Evolutionary conservation across 768 basidiomycete genomes (phyloP).

Genomic region (Mycena vulgaris): DNA sequence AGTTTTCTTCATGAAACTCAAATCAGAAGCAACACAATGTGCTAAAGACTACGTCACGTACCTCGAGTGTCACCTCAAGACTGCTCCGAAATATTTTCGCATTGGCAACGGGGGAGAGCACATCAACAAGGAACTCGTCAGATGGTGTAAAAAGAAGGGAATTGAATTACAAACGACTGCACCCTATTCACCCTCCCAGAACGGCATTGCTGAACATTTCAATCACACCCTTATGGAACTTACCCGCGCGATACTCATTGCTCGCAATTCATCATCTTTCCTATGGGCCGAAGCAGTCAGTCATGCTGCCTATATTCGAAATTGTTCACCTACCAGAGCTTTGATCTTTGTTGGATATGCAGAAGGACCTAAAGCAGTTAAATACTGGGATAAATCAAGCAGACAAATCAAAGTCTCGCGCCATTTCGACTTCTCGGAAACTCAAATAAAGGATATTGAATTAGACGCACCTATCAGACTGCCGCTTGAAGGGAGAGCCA

Average conservation of each 20-base stretch:
- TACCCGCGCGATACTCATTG: slow-evolving; percentile 21
- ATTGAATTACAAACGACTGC: slow-evolving; percentile 18
- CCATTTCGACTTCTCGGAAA: neutral
- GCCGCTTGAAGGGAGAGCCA: slow-evolving; percentile 29
- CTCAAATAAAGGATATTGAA: neutral
- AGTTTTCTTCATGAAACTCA: slow-evolving; percentile 13
- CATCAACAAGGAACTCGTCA: slow-evolving; percentile 11
- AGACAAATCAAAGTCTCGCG: neutral
- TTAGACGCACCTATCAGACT: slow-evolving; percentile 5
- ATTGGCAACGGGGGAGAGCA: slow-evolving; percentile 24
- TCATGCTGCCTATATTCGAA: slow-evolving; percentile 22
- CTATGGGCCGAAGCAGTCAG: slow-evolving; percentile 24
- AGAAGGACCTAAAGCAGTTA: slow-evolving; percentile 5
- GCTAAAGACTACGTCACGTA: slow-evolving; percentile 13
- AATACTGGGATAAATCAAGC: slow-evolving; percentile 2
- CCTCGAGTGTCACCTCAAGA: neutral
- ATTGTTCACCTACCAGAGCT: slow-evolving; percentile 20
- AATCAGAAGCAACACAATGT: slow-evolving; percentile 23
- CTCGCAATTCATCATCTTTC: slow-evolving; percentile 5
- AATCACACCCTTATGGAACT: slow-evolving; percentile 22
- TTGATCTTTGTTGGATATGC: slow-evolving; percentile 7
- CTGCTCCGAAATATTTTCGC: neutral
- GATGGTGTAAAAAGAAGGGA: slow-evolving; percentile 23
- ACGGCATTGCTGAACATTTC: slow-evolving; percentile 21
- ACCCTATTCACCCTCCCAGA: slow-evolving; percentile 25